Conservation (phyloP, 345 rosid genomes). For the Aurinia saxatilis region DNA sequence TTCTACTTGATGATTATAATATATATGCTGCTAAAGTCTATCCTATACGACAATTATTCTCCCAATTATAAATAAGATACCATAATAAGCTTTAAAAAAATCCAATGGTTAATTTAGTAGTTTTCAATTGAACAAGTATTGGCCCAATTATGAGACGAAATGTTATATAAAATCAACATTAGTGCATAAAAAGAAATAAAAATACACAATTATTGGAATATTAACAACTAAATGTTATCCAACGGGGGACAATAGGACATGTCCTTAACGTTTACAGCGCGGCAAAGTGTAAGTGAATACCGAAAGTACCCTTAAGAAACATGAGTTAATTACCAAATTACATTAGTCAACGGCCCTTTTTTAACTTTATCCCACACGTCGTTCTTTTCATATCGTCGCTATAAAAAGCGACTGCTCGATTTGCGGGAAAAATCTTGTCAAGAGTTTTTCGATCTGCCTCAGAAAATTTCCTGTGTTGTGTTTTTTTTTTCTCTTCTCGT, state of each 20-base stretch:
- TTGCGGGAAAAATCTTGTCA: slow-evolving; percentile 24
- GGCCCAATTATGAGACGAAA: no score
- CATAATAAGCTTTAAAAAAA: neutral
- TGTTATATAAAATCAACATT: neutral
- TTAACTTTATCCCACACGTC: slow-evolving; percentile 15
- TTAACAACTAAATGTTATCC: neutral
- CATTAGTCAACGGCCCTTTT: slow-evolving; percentile 20
- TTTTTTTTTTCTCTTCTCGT: neutral
- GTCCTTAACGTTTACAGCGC: slow-evolving; percentile 20
- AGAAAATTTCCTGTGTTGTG: slow-evolving; percentile 14
- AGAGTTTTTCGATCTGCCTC: slow-evolving; percentile 19
- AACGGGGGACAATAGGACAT: neutral
- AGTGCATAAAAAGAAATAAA: no score
- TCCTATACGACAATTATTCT: slow-evolving; percentile 3
- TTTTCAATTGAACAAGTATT: no score
- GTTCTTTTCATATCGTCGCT: no score
- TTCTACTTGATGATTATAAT: neutral
- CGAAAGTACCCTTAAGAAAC: neutral
- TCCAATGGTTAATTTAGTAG: no score
- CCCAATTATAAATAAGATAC: neutral
- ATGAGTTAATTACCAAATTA: neutral
- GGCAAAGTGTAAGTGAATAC: neutral
- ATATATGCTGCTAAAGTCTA: neutral
- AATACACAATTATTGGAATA: no score
- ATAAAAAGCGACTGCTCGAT: slow-evolving; percentile 24